Evolutionary conservation across 2,329 filamentous ascomycete species (phyloP).

Genomic region (Fusarium sp.): DNA sequence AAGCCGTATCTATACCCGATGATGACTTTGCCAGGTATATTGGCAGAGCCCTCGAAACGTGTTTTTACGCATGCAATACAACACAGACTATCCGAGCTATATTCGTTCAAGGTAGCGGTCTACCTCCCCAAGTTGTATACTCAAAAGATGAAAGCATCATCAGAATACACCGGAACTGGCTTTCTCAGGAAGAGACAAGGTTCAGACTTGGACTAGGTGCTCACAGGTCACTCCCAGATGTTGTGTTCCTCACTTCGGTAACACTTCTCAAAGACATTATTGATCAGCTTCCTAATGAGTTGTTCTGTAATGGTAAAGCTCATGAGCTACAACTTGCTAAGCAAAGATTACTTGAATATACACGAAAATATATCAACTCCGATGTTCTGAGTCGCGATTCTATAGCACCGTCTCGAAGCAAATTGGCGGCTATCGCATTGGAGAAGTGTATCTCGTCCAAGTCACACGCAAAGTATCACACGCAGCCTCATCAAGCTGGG

Average conservation of each 20-base stretch:
- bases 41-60: constrained; percentile 11
- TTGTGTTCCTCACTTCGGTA: too few species aligned
- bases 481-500: too few species aligned
- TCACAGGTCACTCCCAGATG: too few species aligned
- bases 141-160: too few species aligned
- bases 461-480: too few species aligned
- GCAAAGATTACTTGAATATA: constrained; percentile 7
- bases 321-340: neutral
- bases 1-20: neutral
- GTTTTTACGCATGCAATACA: neutral
- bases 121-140: neutral
- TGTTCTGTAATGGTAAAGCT: too few species aligned
- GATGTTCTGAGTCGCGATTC: neutral
- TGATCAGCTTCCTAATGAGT: too few species aligned
- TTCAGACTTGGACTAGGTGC: too few species aligned
- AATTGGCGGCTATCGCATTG: neutral
- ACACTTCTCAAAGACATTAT: too few species aligned
- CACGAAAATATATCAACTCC: neutral
- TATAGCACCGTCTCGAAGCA: neutral
- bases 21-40: constrained; percentile 3
- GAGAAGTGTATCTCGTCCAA: too few species aligned
- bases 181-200: too few species aligned
- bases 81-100: neutral
- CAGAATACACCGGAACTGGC: too few species aligned
- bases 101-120: constrained; percentile 4